A percentile compares a stretch with the other conserved stretches of the same genome.
Conservation (phyloP, 306 rosid species). For the Castanopsis chinensis region DNA sequence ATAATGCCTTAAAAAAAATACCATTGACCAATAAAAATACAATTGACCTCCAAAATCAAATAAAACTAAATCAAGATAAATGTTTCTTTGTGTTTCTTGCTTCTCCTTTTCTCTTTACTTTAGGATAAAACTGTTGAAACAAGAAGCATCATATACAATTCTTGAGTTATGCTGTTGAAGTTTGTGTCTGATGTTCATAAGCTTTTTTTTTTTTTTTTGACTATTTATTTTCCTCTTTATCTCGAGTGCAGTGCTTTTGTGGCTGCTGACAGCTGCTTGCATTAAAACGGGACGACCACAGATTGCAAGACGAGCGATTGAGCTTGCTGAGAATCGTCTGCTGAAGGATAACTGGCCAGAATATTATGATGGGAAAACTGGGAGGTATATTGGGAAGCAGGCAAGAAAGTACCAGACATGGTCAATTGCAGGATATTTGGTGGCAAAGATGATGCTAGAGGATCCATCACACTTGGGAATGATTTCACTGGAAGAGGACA, state of each 20-base stretch:
- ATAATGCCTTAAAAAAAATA: too few species aligned
- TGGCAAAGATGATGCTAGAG: constrained; percentile 93
- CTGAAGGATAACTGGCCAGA: constrained; percentile 92
- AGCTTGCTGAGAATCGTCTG: constrained; percentile 82
- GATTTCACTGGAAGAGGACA: constrained; percentile 93
- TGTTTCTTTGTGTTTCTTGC: too few species aligned
- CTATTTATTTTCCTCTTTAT: constrained; percentile 7
- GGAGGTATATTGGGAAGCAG: constrained; percentile 80
- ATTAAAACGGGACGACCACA: constrained; percentile 87
- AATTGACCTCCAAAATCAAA: too few species aligned
- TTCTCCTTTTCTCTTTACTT: too few species aligned
- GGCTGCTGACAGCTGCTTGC: constrained; percentile 92
- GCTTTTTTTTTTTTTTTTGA: not conserved
- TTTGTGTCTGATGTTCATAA: not conserved
- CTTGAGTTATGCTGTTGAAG: not conserved
- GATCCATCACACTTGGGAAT: constrained; percentile 91
- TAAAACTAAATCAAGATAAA: too few species aligned
- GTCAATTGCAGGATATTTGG: constrained; percentile 91
- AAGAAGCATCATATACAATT: not conserved
- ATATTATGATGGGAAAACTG: constrained; percentile 84
- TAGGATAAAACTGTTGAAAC: not conserved
- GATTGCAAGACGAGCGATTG: constrained; percentile 81
- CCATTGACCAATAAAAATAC: too few species aligned
- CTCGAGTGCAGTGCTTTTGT: constrained; percentile 65
- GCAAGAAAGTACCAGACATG: constrained; percentile 93